Evolutionary conservation across 306 rosid species (phyloP).

Genomic region (Begonia fuchsioides): DNA sequence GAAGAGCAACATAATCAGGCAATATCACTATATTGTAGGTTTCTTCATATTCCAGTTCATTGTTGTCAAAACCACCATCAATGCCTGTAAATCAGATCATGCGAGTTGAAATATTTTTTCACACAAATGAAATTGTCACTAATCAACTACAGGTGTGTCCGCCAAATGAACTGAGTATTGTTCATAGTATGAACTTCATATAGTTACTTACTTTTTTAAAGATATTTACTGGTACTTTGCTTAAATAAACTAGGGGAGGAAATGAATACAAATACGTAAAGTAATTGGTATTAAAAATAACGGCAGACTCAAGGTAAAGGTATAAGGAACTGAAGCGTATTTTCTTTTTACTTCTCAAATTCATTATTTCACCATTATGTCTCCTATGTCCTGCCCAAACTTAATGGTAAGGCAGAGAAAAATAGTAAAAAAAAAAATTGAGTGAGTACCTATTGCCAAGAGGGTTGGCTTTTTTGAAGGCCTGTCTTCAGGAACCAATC

Average conservation of each 20-base stretch:
- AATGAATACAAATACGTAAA: too few relatives aligned
- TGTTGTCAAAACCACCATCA: conserved; percentile 90
- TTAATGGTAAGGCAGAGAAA: background rate
- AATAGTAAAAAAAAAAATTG: background rate
- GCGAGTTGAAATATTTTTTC: background rate
- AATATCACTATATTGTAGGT: conserved; percentile 46
- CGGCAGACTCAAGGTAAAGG: too few relatives aligned
- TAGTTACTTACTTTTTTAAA: background rate
- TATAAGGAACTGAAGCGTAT: too few relatives aligned
- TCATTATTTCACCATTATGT: too few relatives aligned
- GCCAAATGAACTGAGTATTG: background rate
- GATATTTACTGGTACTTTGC: background rate
- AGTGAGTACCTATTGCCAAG: conserved; percentile 59
- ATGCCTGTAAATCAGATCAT: conserved; percentile 27
- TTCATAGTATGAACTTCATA: too few relatives aligned
- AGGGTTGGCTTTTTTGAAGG: conserved; percentile 83
- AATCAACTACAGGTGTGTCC: too few relatives aligned
- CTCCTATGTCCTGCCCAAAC: too few relatives aligned
- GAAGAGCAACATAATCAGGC: conserved; percentile 66
- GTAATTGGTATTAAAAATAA: too few relatives aligned
- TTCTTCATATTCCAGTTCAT: conserved; percentile 65
- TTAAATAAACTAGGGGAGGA: too few relatives aligned
- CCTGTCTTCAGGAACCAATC: conserved; percentile 69
- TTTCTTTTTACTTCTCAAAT: too few relatives aligned
- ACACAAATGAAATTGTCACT: too few relatives aligned